These are phyloP conservation scores for Camellia lanceoleosa DNA, from an alignment of 148 eudicot genomes.

Conservation along the genomic window DNA sequence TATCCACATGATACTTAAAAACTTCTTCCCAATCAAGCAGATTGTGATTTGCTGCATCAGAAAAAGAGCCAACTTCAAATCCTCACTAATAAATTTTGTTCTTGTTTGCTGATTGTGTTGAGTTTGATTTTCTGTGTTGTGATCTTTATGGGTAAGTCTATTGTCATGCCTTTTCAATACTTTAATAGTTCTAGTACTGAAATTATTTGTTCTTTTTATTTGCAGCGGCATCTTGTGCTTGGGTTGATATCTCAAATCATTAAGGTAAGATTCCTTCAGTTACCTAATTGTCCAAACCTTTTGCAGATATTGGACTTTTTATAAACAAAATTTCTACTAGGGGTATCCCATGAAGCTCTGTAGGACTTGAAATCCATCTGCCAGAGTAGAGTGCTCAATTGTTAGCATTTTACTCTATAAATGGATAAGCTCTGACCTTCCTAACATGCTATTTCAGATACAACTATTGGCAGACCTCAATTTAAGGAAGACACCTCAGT, in stretches of 20 bases:
- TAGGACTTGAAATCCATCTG: not conserved
- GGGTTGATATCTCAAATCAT: conserved; percentile 97
- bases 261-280: conserved; percentile 49
- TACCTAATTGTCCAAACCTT: conserved; percentile 3
- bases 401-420: not conserved
- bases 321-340: not conserved
- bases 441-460: conserved; percentile 47
- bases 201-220: not conserved
- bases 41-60: not conserved
- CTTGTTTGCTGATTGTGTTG: not conserved
- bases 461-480: conserved; percentile 98
- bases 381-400: conserved; percentile 5
- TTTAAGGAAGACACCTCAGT: conserved; percentile 91
- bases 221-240: conserved; percentile 95
- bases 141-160: not conserved
- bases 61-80: not conserved
- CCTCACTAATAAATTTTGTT: not conserved
- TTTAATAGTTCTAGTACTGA: not conserved
- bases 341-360: not conserved
- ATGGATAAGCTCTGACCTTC: conserved; percentile 12
- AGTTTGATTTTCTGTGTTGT: not conserved
- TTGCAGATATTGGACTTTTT: not conserved
- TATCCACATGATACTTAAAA: not conserved
- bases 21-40: not conserved
- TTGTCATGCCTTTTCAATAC: not conserved